Evolutionary conservation across 352 stramenopile genomes (phyloP), one percentile per base, ranked within the genome.

Genomic region (Detonula confervacea): DNA sequence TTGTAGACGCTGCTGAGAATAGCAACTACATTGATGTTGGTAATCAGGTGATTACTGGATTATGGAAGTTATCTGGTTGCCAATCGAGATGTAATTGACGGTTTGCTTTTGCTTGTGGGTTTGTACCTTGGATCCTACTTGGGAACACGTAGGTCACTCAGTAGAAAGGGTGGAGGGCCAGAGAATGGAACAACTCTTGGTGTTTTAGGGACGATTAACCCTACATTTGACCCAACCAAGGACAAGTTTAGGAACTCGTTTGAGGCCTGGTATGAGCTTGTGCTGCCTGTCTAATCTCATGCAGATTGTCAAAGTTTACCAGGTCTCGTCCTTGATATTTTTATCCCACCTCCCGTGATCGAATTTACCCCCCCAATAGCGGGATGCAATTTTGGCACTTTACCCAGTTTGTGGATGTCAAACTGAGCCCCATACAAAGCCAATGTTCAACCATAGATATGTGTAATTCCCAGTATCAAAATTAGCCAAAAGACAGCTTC

Each of bases 321-420:
- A 44, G 35, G 35, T 44, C 35, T 12, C 35, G 35, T 44, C 35
- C 35, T 44, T 44, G 35, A 44, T 44, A 44, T 44, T 12, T 44
- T 6, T 12, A 44, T 44, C 35, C n/a, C n/a, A n/a, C n/a, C n/a
- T n/a, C n/a, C n/a, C n/a, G n/a, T n/a, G n/a, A n/a, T n/a, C n/a
- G n/a, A n/a, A n/a, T n/a, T n/a, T n/a, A n/a, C n/a, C n/a, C n/a
- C n/a, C n/a, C n/a, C n/a, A n/a, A n/a, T n/a, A n/a, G n/a, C n/a
- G n/a, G n/a, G n/a, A 42, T 42, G 33, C 11, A 5, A 42, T 51
- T 51, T 51, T 51, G 42, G 42, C 42, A 51, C 42, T 51, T 51
- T 51, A 18, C 5, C 12, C 12, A n/a, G 16, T n/a, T 51, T 51
- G 14, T n/a, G 16, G 42, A 51, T 16, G 20, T 42, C 5, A 51